phyloP scores from a whole-genome alignment of 1,284 basidiomycete species.

The Microbotryomycetes sp. region DNA sequence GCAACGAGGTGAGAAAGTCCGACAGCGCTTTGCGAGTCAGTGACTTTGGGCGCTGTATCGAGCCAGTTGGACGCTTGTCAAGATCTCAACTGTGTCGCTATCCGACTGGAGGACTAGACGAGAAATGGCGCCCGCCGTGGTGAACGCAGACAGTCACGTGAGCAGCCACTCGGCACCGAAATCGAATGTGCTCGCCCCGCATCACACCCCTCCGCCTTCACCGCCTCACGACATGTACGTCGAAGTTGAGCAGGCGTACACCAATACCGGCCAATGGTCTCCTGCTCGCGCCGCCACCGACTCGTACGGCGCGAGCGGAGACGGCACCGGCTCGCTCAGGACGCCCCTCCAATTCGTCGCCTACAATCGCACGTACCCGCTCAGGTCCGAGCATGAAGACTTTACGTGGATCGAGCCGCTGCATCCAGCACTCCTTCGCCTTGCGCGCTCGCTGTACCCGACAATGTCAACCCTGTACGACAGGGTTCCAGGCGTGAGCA shows the following conservation, averaged over 20 bases:
- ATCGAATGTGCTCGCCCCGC: background rate
- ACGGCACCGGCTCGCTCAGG: too few relatives aligned
- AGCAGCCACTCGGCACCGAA: too few relatives aligned
- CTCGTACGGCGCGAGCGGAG: background rate
- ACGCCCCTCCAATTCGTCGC: background rate
- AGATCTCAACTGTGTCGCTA: too few relatives aligned
- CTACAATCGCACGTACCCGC: background rate
- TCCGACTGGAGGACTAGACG: too few relatives aligned
- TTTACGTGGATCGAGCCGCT: background rate
- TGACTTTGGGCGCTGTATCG: too few relatives aligned
- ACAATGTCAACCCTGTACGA: background rate
- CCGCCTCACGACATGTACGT: background rate
- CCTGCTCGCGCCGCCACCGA: background rate
- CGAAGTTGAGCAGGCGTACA: constrained; percentile 15
- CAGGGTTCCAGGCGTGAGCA: background rate
- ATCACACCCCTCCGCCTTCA: background rate
- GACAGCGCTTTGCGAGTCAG: too few relatives aligned
- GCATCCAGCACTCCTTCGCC: background rate
- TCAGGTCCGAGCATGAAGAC: background rate
- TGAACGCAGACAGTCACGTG: too few relatives aligned
- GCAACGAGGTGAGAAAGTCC: too few relatives aligned
- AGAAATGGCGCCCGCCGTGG: too few relatives aligned
- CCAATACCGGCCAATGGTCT: background rate
- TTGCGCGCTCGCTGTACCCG: background rate
- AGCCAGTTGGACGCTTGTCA: too few relatives aligned